Evolutionary conservation across 768 basidiomycete genomes (phyloP).

Genomic region (Porphyrellus cyaneotinctus): DNA sequence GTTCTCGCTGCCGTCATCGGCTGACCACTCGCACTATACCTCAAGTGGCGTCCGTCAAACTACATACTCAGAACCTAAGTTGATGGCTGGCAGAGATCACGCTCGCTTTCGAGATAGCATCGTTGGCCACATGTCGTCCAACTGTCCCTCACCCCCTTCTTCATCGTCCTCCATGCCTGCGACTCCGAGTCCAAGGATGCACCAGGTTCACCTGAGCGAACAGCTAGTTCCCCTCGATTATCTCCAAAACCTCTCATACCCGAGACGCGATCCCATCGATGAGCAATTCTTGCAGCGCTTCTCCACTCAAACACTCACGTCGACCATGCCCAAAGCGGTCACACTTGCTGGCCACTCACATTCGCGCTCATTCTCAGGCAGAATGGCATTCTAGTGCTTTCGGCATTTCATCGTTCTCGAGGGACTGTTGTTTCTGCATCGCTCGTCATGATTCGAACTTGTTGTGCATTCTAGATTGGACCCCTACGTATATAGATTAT

Average conservation of each 20-base stretch:
- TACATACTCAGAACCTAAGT: constrained; percentile 32
- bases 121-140: constrained; percentile 22
- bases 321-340: constrained; percentile 16
- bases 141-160: constrained; percentile 32
- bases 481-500: constrained; percentile 28
- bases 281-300: constrained; percentile 62
- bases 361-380: constrained; percentile 23
- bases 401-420: neutral
- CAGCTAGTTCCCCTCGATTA: constrained; percentile 61
- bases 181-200: constrained; percentile 32
- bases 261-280: constrained; percentile 58
- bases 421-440: constrained; percentile 1
- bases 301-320: constrained; percentile 30
- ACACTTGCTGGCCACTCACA: constrained; percentile 12
- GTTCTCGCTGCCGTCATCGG: constrained; percentile 31
- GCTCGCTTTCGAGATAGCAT: constrained; percentile 19
- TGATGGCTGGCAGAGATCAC: constrained; percentile 18
- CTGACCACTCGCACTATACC: constrained; percentile 21
- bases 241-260: constrained; percentile 51
- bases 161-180: constrained; percentile 39
- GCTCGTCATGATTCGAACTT: constrained; percentile 9
- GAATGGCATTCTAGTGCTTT: constrained; percentile 19
- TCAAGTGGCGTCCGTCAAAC: constrained; percentile 25
- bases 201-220: constrained; percentile 21
- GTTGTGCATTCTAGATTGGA: constrained; percentile 22